A percentile compares a stretch with the other conserved stretches of the same genome.
Conservation (phyloP, 73 alveolate genomes). For the Uronychia binucleata region DNA sequence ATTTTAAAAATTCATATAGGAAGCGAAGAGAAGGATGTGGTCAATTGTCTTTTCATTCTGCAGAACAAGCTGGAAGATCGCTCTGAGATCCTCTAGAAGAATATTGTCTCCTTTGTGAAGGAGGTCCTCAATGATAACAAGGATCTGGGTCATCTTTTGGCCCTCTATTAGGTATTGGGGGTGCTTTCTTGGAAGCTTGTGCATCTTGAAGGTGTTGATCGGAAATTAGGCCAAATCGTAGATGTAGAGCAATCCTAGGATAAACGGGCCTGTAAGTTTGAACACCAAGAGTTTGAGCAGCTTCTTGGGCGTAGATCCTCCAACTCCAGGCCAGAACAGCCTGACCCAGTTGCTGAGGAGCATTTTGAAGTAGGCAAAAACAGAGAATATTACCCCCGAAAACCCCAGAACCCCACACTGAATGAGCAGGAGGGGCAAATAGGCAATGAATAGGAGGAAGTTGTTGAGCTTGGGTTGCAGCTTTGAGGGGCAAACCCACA, state of each 20-base stretch:
- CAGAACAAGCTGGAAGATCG: background rate
- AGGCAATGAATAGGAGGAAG: background rate
- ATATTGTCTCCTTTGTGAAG: background rate
- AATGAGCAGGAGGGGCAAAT: background rate
- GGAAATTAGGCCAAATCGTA: background rate
- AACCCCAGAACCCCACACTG: background rate
- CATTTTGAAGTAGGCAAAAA: background rate
- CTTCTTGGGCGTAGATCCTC: background rate
- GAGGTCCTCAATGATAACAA: background rate
- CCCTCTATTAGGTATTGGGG: background rate
- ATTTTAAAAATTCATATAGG: background rate
- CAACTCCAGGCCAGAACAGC: background rate
- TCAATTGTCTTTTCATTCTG: too few species aligned
- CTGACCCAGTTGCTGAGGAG: background rate
- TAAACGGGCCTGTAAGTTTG: background rate
- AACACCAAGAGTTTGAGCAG: background rate
- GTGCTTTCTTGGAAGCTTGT: background rate
- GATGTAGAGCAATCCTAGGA: background rate
- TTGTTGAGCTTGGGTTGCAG: background rate
- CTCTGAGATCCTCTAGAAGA: background rate
- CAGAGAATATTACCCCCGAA: background rate
- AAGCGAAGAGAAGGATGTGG: background rate
- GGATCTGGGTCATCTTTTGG: background rate
- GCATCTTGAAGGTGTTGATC: background rate
- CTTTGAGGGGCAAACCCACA: background rate